These are phyloP conservation scores for Aspergillus udagawae DNA, from an alignment of 2,329 filamentous ascomycete genomes.

Conservation along the genomic window DNA sequence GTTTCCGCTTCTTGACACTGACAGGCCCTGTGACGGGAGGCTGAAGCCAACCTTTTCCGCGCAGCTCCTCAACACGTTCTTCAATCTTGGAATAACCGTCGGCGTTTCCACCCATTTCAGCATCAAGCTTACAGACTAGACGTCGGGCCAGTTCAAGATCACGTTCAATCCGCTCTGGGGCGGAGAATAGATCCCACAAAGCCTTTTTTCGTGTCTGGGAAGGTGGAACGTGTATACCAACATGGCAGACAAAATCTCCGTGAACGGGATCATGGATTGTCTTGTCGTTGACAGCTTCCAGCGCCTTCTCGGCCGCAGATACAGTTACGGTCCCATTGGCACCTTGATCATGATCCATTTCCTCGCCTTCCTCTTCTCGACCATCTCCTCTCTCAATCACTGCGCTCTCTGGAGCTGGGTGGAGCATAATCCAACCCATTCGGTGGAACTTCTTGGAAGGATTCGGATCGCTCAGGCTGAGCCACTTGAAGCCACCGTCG, in stretches of 20 bases:
- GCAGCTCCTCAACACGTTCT: slow-evolving; percentile 77
- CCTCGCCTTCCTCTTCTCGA: slow-evolving; percentile 63
- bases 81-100: slow-evolving; percentile 79
- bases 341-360: slow-evolving; percentile 40
- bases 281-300: slow-evolving; percentile 95
- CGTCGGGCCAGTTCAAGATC: slow-evolving; percentile 80
- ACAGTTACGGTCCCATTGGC: slow-evolving; percentile 28
- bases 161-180: slow-evolving; percentile 87
- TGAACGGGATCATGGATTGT: slow-evolving; percentile 91
- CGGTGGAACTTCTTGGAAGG: slow-evolving; percentile 95
- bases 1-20: slow-evolving; percentile 54
- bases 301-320: slow-evolving; percentile 72
- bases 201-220: slow-evolving; percentile 86
- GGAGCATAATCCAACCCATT: slow-evolving; percentile 97
- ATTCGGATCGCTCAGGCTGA: slow-evolving; percentile 94
- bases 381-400: slow-evolving; percentile 69
- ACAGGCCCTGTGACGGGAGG: slow-evolving; percentile 48
- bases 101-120: slow-evolving; percentile 72
- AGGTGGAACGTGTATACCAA: slow-evolving; percentile 90
- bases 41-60: slow-evolving; percentile 71
- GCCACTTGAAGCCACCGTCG: slow-evolving; percentile 89
- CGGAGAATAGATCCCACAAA: slow-evolving; percentile 92
- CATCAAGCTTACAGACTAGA: slow-evolving; percentile 78
- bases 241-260: slow-evolving; percentile 95
- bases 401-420: slow-evolving; percentile 67